Evolutionary conservation across 495 filamentous ascomycete species (phyloP).

Genomic region (Daldinia decipiens): DNA sequence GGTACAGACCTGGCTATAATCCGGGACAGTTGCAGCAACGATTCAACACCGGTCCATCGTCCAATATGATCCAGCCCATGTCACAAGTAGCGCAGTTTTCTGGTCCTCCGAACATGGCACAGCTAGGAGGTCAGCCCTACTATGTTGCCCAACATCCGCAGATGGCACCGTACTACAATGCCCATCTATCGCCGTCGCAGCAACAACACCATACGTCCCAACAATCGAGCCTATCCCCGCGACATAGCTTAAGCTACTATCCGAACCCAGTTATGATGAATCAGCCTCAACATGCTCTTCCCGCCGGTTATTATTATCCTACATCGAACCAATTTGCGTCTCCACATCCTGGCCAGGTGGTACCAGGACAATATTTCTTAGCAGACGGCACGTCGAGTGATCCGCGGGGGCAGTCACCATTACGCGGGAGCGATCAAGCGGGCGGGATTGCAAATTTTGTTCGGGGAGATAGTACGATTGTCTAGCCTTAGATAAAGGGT

Average conservation of each 20-base stretch:
- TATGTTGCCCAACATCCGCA: conserved; percentile 56
- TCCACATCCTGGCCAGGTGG: conserved; percentile 45
- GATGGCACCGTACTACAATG: conserved; percentile 52
- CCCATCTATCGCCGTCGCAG: conserved; percentile 46
- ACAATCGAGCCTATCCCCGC: conserved; percentile 45
- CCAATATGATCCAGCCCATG: conserved; percentile 56
- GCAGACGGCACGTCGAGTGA: conserved; percentile 39
- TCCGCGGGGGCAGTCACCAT: conserved; percentile 22
- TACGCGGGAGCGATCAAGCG: conserved; percentile 30
- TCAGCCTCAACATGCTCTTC: conserved; percentile 48
- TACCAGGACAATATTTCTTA: conserved; percentile 47
- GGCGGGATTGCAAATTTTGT: conserved; percentile 11
- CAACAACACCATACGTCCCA: conserved; percentile 47
- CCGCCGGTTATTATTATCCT: conserved; percentile 55
- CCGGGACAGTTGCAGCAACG: conserved; percentile 51
- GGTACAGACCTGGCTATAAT: conserved; percentile 51
- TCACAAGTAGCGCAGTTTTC: conserved; percentile 59
- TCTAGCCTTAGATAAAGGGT: conserved; percentile 7
- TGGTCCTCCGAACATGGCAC: conserved; percentile 48
- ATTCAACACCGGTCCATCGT: conserved; percentile 53
- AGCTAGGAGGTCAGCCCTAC: conserved; percentile 51
- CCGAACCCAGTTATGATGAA: conserved; percentile 50
- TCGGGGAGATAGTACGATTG: conserved; percentile 37
- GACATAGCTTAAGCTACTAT: conserved; percentile 53
- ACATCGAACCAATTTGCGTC: conserved; percentile 46